phyloP scores from a whole-genome alignment of 108 stramenopile genomes.

The Discostella stelligeroides region DNA sequence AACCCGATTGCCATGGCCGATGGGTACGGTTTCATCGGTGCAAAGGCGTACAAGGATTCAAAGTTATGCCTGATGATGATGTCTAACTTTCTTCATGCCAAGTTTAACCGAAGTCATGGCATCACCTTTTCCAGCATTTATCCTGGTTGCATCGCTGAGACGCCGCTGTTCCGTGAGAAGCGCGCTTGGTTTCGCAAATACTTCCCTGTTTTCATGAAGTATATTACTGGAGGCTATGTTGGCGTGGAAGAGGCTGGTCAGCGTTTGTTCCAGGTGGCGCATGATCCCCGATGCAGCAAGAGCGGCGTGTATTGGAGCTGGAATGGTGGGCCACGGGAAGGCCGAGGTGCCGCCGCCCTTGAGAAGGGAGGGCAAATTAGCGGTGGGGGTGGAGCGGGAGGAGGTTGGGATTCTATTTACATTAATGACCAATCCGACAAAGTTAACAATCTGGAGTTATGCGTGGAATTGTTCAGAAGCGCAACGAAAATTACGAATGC shows the following conservation, averaged over 20 bases:
- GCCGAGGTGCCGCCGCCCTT: slow-evolving; percentile 84
- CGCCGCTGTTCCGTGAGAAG: slow-evolving; percentile 95
- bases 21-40: slow-evolving; percentile 89
- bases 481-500: slow-evolving; percentile 83
- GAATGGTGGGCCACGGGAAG: slow-evolving; percentile 87
- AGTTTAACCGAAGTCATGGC: slow-evolving; percentile 88
- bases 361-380: slow-evolving; percentile 87
- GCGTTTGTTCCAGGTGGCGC: slow-evolving; percentile 82
- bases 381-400: slow-evolving; percentile 88
- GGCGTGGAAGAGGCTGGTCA: slow-evolving; percentile 89
- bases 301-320: slow-evolving; percentile 69
- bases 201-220: slow-evolving; percentile 83
- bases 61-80: slow-evolving; percentile 90
- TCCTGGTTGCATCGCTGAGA: slow-evolving; percentile 98
- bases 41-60: slow-evolving; percentile 93
- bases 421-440: slow-evolving; percentile 91
- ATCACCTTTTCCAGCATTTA: slow-evolving; percentile 94
- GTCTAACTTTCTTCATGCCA: slow-evolving; percentile 87
- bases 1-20: slow-evolving; percentile 91
- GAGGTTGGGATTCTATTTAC: slow-evolving; percentile 85
- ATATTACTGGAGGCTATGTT: slow-evolving; percentile 89
- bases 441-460: slow-evolving; percentile 77
- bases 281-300: slow-evolving; percentile 86
- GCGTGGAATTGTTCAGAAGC: slow-evolving; percentile 66
- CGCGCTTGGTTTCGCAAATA: slow-evolving; percentile 92